phyloP scores from a whole-genome alignment of 2,329 filamentous ascomycete species.

The Neonectria coccinea region DNA sequence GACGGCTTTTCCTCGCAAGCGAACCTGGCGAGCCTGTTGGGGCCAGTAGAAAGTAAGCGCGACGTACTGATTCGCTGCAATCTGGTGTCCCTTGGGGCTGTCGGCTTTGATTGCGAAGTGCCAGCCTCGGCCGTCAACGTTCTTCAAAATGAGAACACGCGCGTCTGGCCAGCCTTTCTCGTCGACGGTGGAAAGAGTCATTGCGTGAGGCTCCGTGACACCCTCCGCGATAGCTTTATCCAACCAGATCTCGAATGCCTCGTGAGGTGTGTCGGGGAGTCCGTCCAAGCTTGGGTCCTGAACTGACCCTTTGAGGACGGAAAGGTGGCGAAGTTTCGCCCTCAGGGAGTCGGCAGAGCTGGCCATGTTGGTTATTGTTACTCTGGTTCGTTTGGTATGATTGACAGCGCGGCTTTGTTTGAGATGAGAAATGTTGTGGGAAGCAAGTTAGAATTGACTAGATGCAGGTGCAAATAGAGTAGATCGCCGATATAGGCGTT shows the following conservation, averaged over 20 bases:
- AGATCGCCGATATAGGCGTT: not conserved
- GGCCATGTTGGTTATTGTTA: not conserved
- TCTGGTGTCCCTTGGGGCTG: conserved; percentile 28
- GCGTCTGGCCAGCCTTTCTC: conserved; percentile 24
- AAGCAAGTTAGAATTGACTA: not conserved
- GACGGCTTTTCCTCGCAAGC: conserved; percentile 13
- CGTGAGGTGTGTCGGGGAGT: conserved; percentile 13
- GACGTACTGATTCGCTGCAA: conserved; percentile 7
- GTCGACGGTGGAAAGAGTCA: conserved; percentile 30
- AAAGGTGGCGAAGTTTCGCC: conserved; percentile 8
- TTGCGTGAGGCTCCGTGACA: conserved; percentile 26
- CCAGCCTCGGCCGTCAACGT: conserved; percentile 26
- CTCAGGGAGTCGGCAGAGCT: not conserved
- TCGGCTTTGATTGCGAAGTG: conserved; percentile 26
- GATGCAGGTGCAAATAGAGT: too few species aligned
- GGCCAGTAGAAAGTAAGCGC: conserved; percentile 31
- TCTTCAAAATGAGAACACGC: conserved; percentile 27
- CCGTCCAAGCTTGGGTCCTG: not conserved
- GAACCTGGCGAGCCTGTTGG: conserved; percentile 22
- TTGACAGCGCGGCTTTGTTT: not conserved
- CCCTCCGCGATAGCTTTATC: conserved; percentile 11
- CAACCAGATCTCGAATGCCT: conserved; percentile 18
- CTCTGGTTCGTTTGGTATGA: not conserved
- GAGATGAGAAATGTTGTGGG: not conserved
- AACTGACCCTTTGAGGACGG: conserved; percentile 6